phyloP scores from a whole-genome alignment of 169 alveolate species.

The Cryptosporidium muris region DNA sequence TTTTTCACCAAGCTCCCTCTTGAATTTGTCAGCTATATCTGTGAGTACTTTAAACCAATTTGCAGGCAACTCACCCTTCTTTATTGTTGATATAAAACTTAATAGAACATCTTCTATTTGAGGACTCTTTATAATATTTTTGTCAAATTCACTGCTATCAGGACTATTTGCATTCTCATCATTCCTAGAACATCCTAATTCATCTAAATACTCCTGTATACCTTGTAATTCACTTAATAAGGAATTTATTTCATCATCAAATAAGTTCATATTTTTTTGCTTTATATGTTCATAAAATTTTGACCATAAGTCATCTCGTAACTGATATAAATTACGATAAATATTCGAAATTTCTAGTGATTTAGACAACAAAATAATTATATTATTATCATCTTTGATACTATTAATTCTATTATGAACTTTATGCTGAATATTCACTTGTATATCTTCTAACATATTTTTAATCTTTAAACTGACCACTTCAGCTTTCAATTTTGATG shows the following conservation, averaged over 20 bases:
- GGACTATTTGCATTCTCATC: no score
- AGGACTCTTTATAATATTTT: no score
- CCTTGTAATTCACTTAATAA: conserved; percentile 32
- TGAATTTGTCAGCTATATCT: no score
- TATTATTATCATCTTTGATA: conserved; percentile 4
- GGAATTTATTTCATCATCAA: not conserved
- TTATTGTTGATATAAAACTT: no score
- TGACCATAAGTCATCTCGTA: conserved; percentile 53
- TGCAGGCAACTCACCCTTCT: no score
- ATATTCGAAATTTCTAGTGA: conserved; percentile 59
- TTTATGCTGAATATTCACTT: not conserved
- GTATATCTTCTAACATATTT: conserved; percentile 3
- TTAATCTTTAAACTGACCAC: conserved; percentile 11
- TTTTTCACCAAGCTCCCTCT: no score
- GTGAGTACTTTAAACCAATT: no score
- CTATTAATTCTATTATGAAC: not conserved
- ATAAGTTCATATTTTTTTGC: not conserved
- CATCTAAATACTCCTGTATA: conserved; percentile 15
- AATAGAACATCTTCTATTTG: no score
- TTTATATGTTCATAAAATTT: conserved; percentile 1
- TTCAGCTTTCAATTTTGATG: conserved; percentile 43
- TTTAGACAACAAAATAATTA: conserved; percentile 8
- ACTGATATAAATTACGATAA: conserved; percentile 45
- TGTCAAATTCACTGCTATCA: conserved; percentile 1
- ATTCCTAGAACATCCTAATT: not conserved